Percentiles rank a stretch among this genome's conserved stretches.
These are phyloP conservation scores for Colletotrichum camelliae DNA, from an alignment of 2,329 filamentous ascomycete genomes.

Conservation along the genomic window DNA sequence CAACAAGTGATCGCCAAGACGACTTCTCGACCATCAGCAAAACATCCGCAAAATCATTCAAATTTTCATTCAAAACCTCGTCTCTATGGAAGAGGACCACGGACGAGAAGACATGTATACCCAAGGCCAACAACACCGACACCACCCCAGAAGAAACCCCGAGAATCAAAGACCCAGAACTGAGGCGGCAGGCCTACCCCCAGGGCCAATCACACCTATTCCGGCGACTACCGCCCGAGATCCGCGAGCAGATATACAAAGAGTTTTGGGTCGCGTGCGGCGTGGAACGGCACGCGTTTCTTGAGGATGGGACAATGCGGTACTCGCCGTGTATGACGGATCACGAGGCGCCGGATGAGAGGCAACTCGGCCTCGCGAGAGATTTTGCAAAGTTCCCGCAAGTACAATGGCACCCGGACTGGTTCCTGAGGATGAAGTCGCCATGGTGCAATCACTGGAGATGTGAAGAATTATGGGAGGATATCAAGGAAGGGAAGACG, in stretches of 20 bases:
- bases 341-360: slow-evolving; percentile 17
- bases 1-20: neutral
- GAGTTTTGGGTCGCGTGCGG: slow-evolving; percentile 6
- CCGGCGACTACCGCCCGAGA: slow-evolving; percentile 8
- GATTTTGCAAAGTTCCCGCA: neutral
- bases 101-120: neutral
- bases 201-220: slow-evolving; percentile 11
- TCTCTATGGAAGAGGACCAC: neutral
- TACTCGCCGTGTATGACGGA: slow-evolving; percentile 15
- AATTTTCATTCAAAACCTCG: neutral
- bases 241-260: slow-evolving; percentile 17
- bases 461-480: slow-evolving; percentile 18
- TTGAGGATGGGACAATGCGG: neutral
- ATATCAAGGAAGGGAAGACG: neutral
- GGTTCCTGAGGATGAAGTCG: slow-evolving; percentile 20
- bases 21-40: neutral
- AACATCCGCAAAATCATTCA: neutral
- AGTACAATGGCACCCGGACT: slow-evolving; percentile 13
- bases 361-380: slow-evolving; percentile 4
- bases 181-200: neutral
- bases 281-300: slow-evolving; percentile 13
- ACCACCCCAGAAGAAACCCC: neutral
- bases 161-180: neutral
- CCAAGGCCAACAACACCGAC: neutral
- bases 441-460: slow-evolving; percentile 25